These are phyloP conservation scores for Trichoderma simmonsii DNA, from an alignment of 2,329 filamentous ascomycete genomes.

Conservation along the genomic window DNA sequence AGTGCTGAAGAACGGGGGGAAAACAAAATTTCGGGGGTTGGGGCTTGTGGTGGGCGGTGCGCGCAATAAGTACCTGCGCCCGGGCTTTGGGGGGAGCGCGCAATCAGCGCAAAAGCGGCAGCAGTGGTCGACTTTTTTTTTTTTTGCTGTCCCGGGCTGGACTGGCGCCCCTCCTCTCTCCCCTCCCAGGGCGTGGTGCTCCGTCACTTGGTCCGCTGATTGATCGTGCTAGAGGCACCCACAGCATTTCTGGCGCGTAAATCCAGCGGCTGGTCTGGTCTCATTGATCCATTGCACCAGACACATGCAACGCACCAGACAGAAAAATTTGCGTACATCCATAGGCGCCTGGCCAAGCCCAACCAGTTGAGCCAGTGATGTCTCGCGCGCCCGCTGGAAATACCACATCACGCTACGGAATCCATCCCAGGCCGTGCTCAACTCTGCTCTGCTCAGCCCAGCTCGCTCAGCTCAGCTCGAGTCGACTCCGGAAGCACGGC, in stretches of 20 bases:
- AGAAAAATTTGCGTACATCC: constrained; percentile 8
- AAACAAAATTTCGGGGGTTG: constrained; percentile 31
- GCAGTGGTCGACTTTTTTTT: constrained; percentile 19
- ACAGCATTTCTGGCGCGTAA: constrained; percentile 15
- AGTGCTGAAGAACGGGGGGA: constrained; percentile 32
- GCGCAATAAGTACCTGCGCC: constrained; percentile 36
- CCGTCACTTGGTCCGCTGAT: constrained; percentile 3
- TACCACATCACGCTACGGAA: neutral
- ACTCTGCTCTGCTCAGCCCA: neutral
- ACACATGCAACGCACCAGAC: neutral
- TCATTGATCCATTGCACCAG: neutral
- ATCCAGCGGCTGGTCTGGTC: neutral
- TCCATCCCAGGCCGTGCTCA: neutral
- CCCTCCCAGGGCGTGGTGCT: constrained; percentile 14
- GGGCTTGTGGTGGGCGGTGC: constrained; percentile 33
- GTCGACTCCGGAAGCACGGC: constrained; percentile 3
- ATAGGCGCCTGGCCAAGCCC: constrained; percentile 2
- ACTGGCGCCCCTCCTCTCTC: constrained; percentile 17
- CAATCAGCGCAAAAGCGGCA: constrained; percentile 34
- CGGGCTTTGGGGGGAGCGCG: constrained; percentile 24
- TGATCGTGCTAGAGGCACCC: constrained; percentile 16
- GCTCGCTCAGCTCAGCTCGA: neutral
- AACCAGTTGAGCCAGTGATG: neutral
- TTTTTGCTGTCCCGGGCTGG: neutral
- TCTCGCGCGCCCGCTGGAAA: neutral